Conservation (phyloP, 495 filamentous ascomycete species). For the Melanomma pulvis-pyrius region DNA sequence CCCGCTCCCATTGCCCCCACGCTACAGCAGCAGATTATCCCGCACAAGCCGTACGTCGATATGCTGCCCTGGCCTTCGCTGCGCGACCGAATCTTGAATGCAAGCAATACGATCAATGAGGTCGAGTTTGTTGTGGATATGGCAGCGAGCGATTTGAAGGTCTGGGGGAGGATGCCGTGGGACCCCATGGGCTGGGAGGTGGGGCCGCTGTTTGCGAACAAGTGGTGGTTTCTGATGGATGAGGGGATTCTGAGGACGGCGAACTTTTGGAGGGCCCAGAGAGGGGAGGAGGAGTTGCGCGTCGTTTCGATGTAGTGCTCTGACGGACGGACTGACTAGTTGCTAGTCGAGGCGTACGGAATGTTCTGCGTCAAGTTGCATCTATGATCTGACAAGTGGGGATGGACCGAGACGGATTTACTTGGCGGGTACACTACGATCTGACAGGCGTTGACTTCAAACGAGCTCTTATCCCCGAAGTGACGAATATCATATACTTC, state of each 20-base stretch:
- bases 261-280: conserved; percentile 2
- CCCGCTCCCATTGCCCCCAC: neutral
- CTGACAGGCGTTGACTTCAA: neutral
- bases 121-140: neutral
- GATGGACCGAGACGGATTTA: neutral
- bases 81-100: neutral
- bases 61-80: conserved; percentile 5
- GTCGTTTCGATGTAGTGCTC: neutral
- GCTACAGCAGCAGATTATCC: neutral
- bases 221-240: conserved; percentile 8
- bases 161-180: neutral
- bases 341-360: too few relatives aligned
- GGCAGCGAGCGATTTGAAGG: neutral
- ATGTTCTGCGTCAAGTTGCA: too few relatives aligned
- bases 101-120: neutral
- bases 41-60: neutral
- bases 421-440: neutral
- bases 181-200: conserved; percentile 5
- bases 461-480: too few relatives aligned
- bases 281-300: neutral
- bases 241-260: neutral
- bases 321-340: too few relatives aligned
- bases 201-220: neutral
- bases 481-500: too few relatives aligned
- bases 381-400: neutral